phyloP scores from a whole-genome alignment of 257 asterid species.

The Scutellaria baicalensis region DNA sequence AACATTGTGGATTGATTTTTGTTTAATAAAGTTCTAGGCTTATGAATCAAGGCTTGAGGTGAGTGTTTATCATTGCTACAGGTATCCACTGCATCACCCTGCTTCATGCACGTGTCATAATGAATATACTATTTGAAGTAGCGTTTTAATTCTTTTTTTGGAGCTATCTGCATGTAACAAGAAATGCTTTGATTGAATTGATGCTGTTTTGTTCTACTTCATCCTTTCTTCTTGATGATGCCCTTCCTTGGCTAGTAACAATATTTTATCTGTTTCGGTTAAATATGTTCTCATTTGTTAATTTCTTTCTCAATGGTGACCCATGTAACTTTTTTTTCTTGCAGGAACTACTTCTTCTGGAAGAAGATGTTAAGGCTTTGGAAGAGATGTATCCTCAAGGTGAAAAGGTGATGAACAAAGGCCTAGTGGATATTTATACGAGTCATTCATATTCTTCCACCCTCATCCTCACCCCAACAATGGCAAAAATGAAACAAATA shows the following conservation, averaged over 20 bases:
- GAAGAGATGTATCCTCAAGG: constrained; percentile 99
- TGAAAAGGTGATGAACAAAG: constrained; percentile 63
- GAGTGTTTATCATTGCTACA: too few species aligned
- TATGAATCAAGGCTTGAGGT: too few species aligned
- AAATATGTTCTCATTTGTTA: not conserved
- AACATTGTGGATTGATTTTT: too few species aligned
- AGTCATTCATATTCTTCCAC: not conserved
- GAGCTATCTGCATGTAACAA: not conserved
- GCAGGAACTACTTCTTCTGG: constrained; percentile 85
- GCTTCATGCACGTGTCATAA: not conserved
- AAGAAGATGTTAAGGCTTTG: constrained; percentile 81
- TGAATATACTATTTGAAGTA: not conserved
- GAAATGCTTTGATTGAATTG: not conserved
- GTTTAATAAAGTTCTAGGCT: too few species aligned
- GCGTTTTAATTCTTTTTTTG: not conserved
- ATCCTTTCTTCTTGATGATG: not conserved
- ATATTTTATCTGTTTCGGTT: not conserved
- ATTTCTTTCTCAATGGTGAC: not conserved
- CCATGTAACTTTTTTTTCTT: constrained; percentile 8
- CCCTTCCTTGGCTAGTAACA: not conserved
- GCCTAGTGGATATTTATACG: not conserved
- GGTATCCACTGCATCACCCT: not conserved
- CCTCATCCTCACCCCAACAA: not conserved
- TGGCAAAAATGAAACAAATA: not conserved
- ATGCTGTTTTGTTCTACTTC: not conserved